phyloP scores from a whole-genome alignment of 768 basidiomycete species.

The Amanita brunnescens region DNA sequence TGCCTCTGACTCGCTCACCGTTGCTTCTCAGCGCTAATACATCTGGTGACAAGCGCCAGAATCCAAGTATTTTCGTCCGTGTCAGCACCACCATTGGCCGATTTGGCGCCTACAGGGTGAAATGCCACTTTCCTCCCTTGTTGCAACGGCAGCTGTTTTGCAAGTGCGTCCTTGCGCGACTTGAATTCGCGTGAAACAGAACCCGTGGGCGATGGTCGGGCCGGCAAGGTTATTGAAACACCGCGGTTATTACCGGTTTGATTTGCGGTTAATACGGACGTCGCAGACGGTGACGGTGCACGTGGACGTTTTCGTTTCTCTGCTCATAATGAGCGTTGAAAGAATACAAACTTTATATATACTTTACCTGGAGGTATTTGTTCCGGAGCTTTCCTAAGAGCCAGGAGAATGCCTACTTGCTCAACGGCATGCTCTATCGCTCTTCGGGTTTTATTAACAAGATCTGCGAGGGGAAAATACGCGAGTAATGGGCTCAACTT shows the following conservation, averaged over 20 bases:
- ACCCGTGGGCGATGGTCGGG: slow-evolving; percentile 40
- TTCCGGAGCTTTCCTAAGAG: slow-evolving; percentile 65
- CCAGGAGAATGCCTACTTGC: slow-evolving; percentile 59
- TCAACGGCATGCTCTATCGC: slow-evolving; percentile 68
- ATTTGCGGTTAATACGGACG: slow-evolving; percentile 32
- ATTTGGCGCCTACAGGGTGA: slow-evolving; percentile 56
- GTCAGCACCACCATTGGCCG: slow-evolving; percentile 26
- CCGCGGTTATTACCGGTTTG: slow-evolving; percentile 30
- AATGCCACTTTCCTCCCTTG: slow-evolving; percentile 77
- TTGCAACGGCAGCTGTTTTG: slow-evolving; percentile 58
- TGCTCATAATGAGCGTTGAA: slow-evolving; percentile 13
- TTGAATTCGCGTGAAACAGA: slow-evolving; percentile 61
- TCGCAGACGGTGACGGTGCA: slow-evolving; percentile 56
- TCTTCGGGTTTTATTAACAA: slow-evolving; percentile 26
- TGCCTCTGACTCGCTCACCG: slow-evolving; percentile 29
- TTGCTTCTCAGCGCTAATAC: slow-evolving; percentile 64
- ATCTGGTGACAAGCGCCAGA: slow-evolving; percentile 64
- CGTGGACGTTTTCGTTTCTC: slow-evolving; percentile 74
- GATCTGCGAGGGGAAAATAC: slow-evolving; percentile 4
- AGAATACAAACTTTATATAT: background rate
- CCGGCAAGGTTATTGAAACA: slow-evolving; percentile 47
- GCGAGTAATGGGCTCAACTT: slow-evolving; percentile 15
- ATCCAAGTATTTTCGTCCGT: slow-evolving; percentile 67
- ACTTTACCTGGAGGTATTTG: slow-evolving; percentile 42
- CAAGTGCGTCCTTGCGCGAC: slow-evolving; percentile 51